Evolutionary conservation across 2,329 filamentous ascomycete species (phyloP), one percentile per base, ranked within the genome.

Genomic region (Zymoseptoria pseudotritici): DNA sequence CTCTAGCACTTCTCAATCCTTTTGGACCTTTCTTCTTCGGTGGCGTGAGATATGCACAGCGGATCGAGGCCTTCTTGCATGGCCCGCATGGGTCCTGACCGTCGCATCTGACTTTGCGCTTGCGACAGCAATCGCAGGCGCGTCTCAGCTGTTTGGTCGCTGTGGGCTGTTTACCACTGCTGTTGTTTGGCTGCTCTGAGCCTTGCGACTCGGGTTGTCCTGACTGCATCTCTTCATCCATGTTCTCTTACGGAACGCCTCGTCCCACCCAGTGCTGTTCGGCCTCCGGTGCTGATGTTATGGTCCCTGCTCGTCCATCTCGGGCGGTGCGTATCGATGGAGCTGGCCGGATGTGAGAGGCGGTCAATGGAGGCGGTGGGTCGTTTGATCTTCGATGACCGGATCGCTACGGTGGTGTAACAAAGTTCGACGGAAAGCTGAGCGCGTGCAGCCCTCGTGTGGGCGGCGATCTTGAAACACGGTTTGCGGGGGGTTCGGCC

Each of bases 21-120:
- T 73, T 73, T 5, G 72, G 72, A 1, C 72, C 72, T 58, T 74
- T 74, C 68, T 74, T 74, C 65, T 71, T 72, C 9, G 71, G 68
- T 22, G 70, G 67, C 55, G 73, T 70, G 8, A 74, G 65, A 58
- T 73, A 74, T 50, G 70, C 70, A 61, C 72, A 74, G 61, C 69
- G 62, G 53, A 74, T 72, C 7, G 65, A 59, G 3, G 72, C 71
- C 62, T 73, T 74, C 57, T 66, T 67, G 60, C 72, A 74, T 19
- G 72, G 72, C 13, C 62, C 63, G 61, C 72, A 73, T 22, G 72
- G 71, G 50, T 72, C 69, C 22, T 60, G 56, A 17, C 69, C 70
- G 63, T 74, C 72, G 54, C 72, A 74, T 42, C 63, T 67, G 9
- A 74, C 71, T 61, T 74, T 74, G 10, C 72, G 57, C 59, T 73